phyloP scores from a whole-genome alignment of 768 basidiomycete species.

The Boletus speciosus region DNA sequence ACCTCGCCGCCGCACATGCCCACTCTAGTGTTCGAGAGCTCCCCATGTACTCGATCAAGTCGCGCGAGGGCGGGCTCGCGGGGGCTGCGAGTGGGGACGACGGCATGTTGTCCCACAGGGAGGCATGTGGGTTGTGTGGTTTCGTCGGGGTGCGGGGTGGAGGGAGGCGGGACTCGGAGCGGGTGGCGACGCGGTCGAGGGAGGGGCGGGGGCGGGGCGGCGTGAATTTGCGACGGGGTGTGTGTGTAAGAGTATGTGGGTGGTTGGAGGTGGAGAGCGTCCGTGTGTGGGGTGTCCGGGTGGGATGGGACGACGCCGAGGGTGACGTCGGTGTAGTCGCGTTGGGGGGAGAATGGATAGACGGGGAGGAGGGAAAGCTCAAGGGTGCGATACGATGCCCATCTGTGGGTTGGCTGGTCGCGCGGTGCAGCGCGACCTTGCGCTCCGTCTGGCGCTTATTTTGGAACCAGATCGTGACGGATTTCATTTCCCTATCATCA shows the following conservation, averaged over 20 bases:
- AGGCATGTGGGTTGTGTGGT: slow-evolving; percentile 27
- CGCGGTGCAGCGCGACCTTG: slow-evolving; percentile 46
- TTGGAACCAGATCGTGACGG: slow-evolving; percentile 36
- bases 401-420: slow-evolving; percentile 20
- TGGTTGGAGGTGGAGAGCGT: slow-evolving; percentile 25
- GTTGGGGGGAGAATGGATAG: slow-evolving; percentile 16
- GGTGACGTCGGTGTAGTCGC: slow-evolving; percentile 23
- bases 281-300: slow-evolving; percentile 34
- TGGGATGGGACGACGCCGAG: slow-evolving; percentile 24
- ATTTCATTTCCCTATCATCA: slow-evolving; percentile 31
- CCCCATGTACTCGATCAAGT: slow-evolving; percentile 30
- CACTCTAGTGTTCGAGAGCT: slow-evolving; percentile 29
- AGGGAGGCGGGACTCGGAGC: slow-evolving; percentile 30
- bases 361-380: slow-evolving; percentile 17
- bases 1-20: slow-evolving; percentile 42
- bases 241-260: background rate
- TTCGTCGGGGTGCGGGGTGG: slow-evolving; percentile 30
- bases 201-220: slow-evolving; percentile 31
- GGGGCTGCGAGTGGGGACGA: slow-evolving; percentile 44
- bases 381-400: slow-evolving; percentile 11
- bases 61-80: slow-evolving; percentile 30
- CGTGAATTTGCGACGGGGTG: slow-evolving; percentile 28
- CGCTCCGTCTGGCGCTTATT: slow-evolving; percentile 46
- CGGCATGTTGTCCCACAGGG: slow-evolving; percentile 34
- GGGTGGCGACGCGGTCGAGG: slow-evolving; percentile 30